Evolutionary conservation across 2,329 filamentous ascomycete genomes (phyloP), one percentile per base, ranked within the genome.

Genomic region (Trematosphaeria pertusa): DNA sequence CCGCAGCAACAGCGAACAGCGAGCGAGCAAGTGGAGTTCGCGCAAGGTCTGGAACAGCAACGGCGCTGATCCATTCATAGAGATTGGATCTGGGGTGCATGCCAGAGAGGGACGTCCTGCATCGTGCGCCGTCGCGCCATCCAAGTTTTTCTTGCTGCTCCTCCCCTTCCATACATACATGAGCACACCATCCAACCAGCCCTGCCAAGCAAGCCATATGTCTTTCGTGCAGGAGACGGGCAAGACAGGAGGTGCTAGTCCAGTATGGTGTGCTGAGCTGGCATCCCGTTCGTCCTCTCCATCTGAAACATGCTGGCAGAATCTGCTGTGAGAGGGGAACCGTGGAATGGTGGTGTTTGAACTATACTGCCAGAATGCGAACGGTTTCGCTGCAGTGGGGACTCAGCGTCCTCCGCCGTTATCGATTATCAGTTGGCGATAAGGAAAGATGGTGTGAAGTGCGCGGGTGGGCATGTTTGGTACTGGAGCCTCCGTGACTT

Each of bases 101-200:
- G 37, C 26, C 44, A 46, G 34, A 46, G 40, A 44, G 33, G 19
- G 43, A 35, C 52, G 19, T n/a, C 34, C 32, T 43, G 45, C 39
- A 36, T 42, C 42, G 28, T n/a, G n/a, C 24, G 31, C 21, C 17
- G 32, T 43, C 20, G 22, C 19, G 32, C 33, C 42, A 40, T 43
- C 38, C 48, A 50, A 43, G 43, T 46, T 43, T 46, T 41, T 37
- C 21, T n/a, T 17, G 19, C 18, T 46, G 22, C 17, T 19, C 33
- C 26, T 31, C 31, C n/a, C n/a, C 46, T 54, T 52, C 46, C 44
- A 52, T 57, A 46, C 53, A 54, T 57, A 59, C 50, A 61, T 50
- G 53, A 57, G 32, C 42, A 55, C 58, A 59, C 55, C 50, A 44
- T 42, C 43, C 39, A 42, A 43, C 19, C 40, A 52, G 51, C 53